Evolutionary conservation across 1,139 yeast species (phyloP), one percentile per base, ranked within the genome.

Genomic region (Debaryomyces sp.): DNA sequence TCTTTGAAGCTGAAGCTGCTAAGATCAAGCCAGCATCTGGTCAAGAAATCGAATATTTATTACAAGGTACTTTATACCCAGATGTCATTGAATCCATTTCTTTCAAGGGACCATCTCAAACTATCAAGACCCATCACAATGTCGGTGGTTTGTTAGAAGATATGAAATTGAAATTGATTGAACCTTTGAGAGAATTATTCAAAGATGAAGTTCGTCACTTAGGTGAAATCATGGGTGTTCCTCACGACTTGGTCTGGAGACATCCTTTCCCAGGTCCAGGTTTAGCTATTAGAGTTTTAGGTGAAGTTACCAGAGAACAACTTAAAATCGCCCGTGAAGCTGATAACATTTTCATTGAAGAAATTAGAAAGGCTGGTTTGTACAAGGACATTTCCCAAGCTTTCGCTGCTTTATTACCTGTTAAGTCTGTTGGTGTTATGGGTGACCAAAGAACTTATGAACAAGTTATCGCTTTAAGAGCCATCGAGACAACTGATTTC

Each of bases 231-330:
- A 77, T 94, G 77, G 97, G 97, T 47, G 95, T 94, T 62, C 96
- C 98, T 42, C 95, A 90, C 66, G 99, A 94, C 61, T 82, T 94
- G 62, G 98, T 94, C 58, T 92, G 99, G 98, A 89, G 99, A 81
- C 99, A 94, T 68, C 99, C 99, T 51, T 94, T 94, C 96, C 99
- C 99, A 64, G 99, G 99, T 67, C 99, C 99, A 68, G 99, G 99
- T 77, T 89, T 94, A 67, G 99, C 98, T 59, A 95, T 94, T 68
- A 87, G 99, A 76, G 96, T 94, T 50, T 79, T 94, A 50, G 99
- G 99, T 60, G 98, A 92, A 75, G 97, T 94, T 56, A 89, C 97
- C 53, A 87, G 84, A 59, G 85, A 80, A 55, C 99, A 94, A 77
- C 94, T 94, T 51, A 91, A 84, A 64, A 94, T 94, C 68, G 99